Conservation (phyloP, 2,329 filamentous ascomycete species). For the Diaporthe sp. region DNA sequence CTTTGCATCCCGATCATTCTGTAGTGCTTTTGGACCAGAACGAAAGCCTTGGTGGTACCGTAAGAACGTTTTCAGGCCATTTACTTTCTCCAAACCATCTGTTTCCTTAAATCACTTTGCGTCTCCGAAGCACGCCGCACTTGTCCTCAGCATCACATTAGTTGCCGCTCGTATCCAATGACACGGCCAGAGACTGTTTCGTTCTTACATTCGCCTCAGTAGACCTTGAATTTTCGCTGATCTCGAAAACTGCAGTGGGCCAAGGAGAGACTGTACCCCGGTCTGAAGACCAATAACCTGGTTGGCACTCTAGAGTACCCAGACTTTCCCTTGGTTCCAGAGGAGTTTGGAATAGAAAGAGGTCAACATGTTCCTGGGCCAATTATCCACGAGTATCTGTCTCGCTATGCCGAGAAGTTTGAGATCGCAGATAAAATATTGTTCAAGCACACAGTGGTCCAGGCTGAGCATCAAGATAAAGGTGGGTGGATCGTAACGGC, state of each 20-base stretch:
- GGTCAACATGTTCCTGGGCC: constrained; percentile 62
- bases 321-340: constrained; percentile 77
- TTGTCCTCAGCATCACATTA: not conserved
- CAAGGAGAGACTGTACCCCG: constrained; percentile 74
- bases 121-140: too few species aligned
- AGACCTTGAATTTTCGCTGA: not conserved
- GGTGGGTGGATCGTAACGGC: constrained; percentile 59
- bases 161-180: not conserved
- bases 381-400: constrained; percentile 62
- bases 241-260: constrained; percentile 63
- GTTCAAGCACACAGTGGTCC: constrained; percentile 53
- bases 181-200: not conserved
- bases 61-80: not conserved
- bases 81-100: not conserved
- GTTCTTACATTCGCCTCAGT: fast-evolving
- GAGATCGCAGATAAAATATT: constrained; percentile 56
- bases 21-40: constrained; percentile 70
- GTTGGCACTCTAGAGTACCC: constrained; percentile 79
- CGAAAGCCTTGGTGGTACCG: constrained; percentile 71
- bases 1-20: constrained; percentile 68
- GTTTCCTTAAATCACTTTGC: not conserved
- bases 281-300: constrained; percentile 81
- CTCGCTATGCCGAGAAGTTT: constrained; percentile 58
- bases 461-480: constrained; percentile 56
- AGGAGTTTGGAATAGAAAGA: constrained; percentile 60